Evolutionary conservation across 2,329 filamentous ascomycete species (phyloP).

Genomic region (Gliomastix tumulicola): DNA sequence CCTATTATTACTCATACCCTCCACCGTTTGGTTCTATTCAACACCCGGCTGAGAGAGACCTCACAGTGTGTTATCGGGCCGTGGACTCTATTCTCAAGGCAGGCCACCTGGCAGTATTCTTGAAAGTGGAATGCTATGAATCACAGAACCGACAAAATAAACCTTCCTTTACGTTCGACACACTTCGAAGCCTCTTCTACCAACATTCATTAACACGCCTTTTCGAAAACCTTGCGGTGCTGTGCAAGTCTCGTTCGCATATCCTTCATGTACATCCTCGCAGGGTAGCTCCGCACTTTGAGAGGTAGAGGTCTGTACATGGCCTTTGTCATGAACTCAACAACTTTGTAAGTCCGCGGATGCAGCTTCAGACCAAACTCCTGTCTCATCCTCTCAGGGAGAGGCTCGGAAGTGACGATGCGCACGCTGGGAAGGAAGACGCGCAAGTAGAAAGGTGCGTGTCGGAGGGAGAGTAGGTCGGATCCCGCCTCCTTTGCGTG

Average conservation of each 20-base stretch:
- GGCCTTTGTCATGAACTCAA: conserved; percentile 13
- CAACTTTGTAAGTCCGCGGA: conserved; percentile 6
- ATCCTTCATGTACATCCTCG: conserved; percentile 11
- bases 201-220: conserved; percentile 4
- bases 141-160: too few species aligned
- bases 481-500: conserved; percentile 12
- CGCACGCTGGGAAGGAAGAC: conserved; percentile 11
- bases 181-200: too few species aligned
- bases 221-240: conserved; percentile 9
- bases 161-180: too few species aligned
- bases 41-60: too few species aligned
- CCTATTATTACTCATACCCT: too few species aligned
- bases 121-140: too few species aligned
- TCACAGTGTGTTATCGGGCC: too few species aligned
- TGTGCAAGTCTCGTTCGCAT: conserved; percentile 8
- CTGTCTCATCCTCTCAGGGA: conserved; percentile 11
- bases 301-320: conserved; percentile 20
- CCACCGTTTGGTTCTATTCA: too few species aligned
- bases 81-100: too few species aligned
- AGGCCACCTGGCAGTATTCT: too few species aligned
- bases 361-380: conserved; percentile 10
- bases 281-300: conserved; percentile 15
- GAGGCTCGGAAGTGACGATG: conserved; percentile 11
- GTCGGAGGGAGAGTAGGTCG: conserved; percentile 10
- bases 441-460: conserved; percentile 10